Conservation (phyloP, 2,329 filamentous ascomycete genomes). For the Chaetomiaceae sp. region DNA sequence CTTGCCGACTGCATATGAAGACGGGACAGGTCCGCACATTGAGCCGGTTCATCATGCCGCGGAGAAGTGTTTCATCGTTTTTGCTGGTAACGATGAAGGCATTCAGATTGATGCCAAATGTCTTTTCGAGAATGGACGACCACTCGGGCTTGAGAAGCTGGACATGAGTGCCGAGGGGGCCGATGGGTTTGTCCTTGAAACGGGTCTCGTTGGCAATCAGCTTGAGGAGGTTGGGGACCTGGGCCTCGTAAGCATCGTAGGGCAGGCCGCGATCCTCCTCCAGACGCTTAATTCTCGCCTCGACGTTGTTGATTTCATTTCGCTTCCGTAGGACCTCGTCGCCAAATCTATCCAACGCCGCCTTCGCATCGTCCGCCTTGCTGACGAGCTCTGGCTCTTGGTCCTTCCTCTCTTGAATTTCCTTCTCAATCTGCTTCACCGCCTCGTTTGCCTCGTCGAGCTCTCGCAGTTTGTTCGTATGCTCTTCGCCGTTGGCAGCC, state of each 20-base stretch:
- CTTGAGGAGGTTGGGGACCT: conserved; percentile 57
- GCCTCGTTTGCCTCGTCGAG: conserved; percentile 52
- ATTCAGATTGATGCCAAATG: conserved; percentile 62
- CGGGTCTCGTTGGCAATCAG: conserved; percentile 60
- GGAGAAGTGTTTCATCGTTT: conserved; percentile 65
- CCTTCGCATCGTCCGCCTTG: conserved; percentile 29
- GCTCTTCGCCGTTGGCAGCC: conserved; percentile 62
- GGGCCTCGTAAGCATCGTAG: conserved; percentile 57
- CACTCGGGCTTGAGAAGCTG: conserved; percentile 73
- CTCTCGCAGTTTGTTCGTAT: conserved; percentile 54
- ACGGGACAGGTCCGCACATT: conserved; percentile 48
- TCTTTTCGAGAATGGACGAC: conserved; percentile 74
- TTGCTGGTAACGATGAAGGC: conserved; percentile 78
- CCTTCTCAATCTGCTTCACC: conserved; percentile 37
- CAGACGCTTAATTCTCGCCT: conserved; percentile 46
- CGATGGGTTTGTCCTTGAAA: conserved; percentile 69
- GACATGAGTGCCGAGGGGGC: conserved; percentile 75
- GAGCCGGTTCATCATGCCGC: conserved; percentile 54
- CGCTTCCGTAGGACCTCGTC: conserved; percentile 39
- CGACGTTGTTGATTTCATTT: conserved; percentile 47
- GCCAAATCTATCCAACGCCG: conserved; percentile 27
- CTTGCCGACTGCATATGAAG: conserved; percentile 54
- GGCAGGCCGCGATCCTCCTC: conserved; percentile 52
- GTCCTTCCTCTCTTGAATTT: conserved; percentile 27
- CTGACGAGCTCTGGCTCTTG: conserved; percentile 31